Percentiles rank a stretch among this genome's conserved stretches.
phyloP scores from a whole-genome alignment of 2,329 filamentous ascomycete genomes.

The Stagonosporopsis chrysanthemi region DNA sequence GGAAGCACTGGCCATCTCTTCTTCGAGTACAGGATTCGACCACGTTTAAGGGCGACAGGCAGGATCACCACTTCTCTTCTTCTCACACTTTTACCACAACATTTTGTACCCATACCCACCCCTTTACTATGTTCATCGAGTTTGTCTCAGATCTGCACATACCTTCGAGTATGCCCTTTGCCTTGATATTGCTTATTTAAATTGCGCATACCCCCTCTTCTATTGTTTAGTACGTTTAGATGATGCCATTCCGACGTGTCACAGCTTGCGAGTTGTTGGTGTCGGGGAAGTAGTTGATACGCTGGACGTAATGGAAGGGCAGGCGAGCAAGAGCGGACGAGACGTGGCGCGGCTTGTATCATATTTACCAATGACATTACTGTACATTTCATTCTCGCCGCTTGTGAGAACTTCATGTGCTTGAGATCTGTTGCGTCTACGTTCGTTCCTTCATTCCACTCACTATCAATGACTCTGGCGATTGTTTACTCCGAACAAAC shows the following conservation, averaged over 20 bases:
- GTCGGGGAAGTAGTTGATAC: slow-evolving; percentile 12
- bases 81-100: slow-evolving; percentile 5
- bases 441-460: no score
- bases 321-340: background rate
- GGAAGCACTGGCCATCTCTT: background rate
- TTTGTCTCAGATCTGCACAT: slow-evolving; percentile 11
- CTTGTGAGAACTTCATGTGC: no score
- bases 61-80: slow-evolving; percentile 9
- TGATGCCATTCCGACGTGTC: slow-evolving; percentile 20
- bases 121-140: slow-evolving; percentile 8
- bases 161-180: slow-evolving; percentile 17
- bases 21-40: background rate
- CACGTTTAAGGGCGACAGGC: background rate
- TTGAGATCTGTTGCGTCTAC: no score
- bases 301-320: slow-evolving; percentile 10
- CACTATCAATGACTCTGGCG: no score
- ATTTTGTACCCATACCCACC: slow-evolving; percentile 18
- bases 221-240: slow-evolving; percentile 30
- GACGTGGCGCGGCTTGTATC: background rate
- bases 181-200: slow-evolving; percentile 24
- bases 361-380: slow-evolving; percentile 2
- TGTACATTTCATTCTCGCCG: background rate
- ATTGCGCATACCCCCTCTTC: slow-evolving; percentile 37
- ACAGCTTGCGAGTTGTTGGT: slow-evolving; percentile 1
- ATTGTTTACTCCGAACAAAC: no score